Percentiles rank a stretch among this genome's conserved stretches.
Evolutionary conservation across 768 basidiomycete species (phyloP).

Genomic region (Rhizopogon roseolus): DNA sequence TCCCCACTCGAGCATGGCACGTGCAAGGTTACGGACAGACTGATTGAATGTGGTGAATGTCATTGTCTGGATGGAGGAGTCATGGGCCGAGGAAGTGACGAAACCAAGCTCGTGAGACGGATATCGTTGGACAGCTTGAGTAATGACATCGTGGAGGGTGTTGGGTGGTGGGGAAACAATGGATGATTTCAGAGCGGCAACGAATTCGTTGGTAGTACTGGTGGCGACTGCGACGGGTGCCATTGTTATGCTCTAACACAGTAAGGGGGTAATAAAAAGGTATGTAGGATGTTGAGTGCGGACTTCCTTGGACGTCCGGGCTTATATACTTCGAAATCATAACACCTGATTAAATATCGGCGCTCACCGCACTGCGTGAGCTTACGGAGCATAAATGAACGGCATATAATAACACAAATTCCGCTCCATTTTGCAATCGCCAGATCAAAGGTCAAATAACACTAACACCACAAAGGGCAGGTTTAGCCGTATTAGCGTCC

Average conservation of each 20-base stretch:
- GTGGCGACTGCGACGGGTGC: constrained; percentile 11
- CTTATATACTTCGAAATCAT: constrained; percentile 16
- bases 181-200: neutral
- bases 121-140: constrained; percentile 15
- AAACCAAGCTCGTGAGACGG: constrained; percentile 21
- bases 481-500: too few species aligned
- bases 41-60: constrained; percentile 17
- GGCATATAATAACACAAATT: too few species aligned
- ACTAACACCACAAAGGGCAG: too few species aligned
- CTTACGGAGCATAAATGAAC: too few species aligned
- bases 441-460: too few species aligned
- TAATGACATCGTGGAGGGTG: constrained; percentile 19
- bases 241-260: constrained; percentile 4
- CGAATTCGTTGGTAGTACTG: constrained; percentile 4
- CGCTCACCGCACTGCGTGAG: neutral
- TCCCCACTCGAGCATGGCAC: constrained; percentile 16
- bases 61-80: constrained; percentile 23
- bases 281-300: constrained; percentile 2
- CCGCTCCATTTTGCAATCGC: too few species aligned
- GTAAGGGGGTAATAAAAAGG: neutral
- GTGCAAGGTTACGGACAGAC: constrained; percentile 14
- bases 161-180: neutral
- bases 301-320: constrained; percentile 4
- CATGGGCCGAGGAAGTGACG: constrained; percentile 23
- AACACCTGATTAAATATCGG: neutral